phyloP scores from a whole-genome alignment of 495 filamentous ascomycete genomes.

The Mytilinidion resinicola region DNA sequence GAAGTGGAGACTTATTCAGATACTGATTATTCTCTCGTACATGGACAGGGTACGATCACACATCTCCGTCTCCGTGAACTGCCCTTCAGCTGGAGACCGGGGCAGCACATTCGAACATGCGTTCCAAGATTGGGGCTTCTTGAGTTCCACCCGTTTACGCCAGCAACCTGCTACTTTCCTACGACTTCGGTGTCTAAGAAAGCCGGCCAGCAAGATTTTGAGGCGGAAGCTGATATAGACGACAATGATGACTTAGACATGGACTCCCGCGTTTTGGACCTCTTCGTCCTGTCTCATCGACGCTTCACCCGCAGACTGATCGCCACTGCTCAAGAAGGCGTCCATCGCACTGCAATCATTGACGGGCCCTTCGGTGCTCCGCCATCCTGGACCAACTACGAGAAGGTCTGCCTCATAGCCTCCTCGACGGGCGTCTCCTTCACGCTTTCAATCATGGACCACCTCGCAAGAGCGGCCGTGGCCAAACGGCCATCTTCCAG shows the following conservation, averaged over 20 bases:
- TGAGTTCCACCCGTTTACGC: constrained; percentile 32
- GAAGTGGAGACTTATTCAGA: constrained; percentile 10
- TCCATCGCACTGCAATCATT: constrained; percentile 7
- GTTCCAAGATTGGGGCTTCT: constrained; percentile 23
- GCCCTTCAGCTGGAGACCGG: constrained; percentile 26
- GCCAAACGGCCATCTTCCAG: neutral
- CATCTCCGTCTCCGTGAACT: constrained; percentile 11
- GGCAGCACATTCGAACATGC: constrained; percentile 26
- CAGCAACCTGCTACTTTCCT: constrained; percentile 4
- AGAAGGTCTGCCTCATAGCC: constrained; percentile 10
- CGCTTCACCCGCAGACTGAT: constrained; percentile 5
- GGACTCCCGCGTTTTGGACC: neutral
- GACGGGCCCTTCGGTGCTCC: constrained; percentile 17
- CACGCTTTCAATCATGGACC: constrained; percentile 11
- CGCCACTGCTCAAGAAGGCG: constrained; percentile 7
- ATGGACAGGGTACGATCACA: neutral
- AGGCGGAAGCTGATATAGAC: constrained; percentile 2
- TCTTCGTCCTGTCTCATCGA: constrained; percentile 5
- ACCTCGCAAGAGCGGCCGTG: constrained; percentile 3
- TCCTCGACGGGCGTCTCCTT: constrained; percentile 21
- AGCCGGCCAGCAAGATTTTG: neutral
- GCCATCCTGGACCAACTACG: constrained; percentile 12
- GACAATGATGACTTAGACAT: neutral
- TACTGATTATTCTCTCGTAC: neutral
- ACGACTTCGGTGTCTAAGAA: neutral